Evolutionary conservation across 1,139 yeast genomes (phyloP), one percentile per base, ranked within the genome.

Genomic region (Zygoascus meyerae): DNA sequence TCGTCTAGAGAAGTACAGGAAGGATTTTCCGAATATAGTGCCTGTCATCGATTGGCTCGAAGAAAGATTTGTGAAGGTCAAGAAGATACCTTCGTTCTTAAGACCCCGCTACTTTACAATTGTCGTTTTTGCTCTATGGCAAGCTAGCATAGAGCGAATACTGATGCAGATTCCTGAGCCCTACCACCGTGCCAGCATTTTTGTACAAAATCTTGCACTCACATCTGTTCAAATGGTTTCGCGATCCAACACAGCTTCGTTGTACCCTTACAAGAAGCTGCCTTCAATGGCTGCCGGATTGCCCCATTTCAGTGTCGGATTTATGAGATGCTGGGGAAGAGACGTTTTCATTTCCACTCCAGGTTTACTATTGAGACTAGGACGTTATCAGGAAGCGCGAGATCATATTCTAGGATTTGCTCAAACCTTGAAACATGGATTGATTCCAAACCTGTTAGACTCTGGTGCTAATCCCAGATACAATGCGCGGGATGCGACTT

Each of bases 281-380:
- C 85, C 95, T 2, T 78, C 87, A 40, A 72, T 92, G 77, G 96
- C 97, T 12, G 98, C 98, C 1, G 98, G 97, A 0, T 74, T 92
- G 51, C 98, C 98, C 2, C 97, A 90, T 67, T 92, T 92, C 65
- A 81, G 94, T 60, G 77, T 76, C 49, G 87, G 83, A 56, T 89
- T 86, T 64, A 89, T 90, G 95, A 76, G 98, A 66, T 87, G 97
- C 63, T 92, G 98, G 98, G 98, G 98, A 29, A 77, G 98, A 62
- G 98, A 92, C 67, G 95, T 89, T 1, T 92, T 92, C 62, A 83
- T 92, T 48, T 77, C 96, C 0, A 73, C 85, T 48, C 73, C 96
- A 54, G 98, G 98, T 0, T 71, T 90, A 43, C 68, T 89, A 51
- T 68, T 90, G 35, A 82, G 84, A 1, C 77, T 96, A 0, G 94